Evolutionary conservation across 2,329 filamentous ascomycete species (phyloP), one percentile per base, ranked within the genome.

Genomic region (Paecilomyces dactylethromorphus): DNA sequence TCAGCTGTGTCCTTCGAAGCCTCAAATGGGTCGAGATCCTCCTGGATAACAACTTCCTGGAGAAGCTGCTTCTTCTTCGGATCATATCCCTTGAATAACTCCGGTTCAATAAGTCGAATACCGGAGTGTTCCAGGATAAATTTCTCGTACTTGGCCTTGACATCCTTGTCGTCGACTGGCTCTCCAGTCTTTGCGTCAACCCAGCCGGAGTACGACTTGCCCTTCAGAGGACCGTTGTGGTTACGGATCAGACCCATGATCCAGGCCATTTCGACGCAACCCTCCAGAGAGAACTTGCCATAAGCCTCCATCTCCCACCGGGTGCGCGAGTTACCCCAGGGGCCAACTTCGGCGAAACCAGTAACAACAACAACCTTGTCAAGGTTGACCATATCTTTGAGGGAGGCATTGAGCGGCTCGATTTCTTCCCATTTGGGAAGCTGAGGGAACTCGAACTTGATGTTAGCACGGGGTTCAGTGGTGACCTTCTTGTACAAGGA

Each of bases 231-330:
- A 18, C 94, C 94, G 68, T 97, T 97, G 81, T 96, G 91, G 76
- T 99, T 96, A 83, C 93, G 97, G 81, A 99, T 97, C 60, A 97
- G 86, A 71, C 94, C 94, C 93, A 97, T 99, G 76, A 99, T 91
- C 94, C 94, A 99, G 32, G 94, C 92, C 94, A 99, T 99, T 78
- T 99, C 94, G 61, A 99, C 89, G 70, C 94, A 97, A 31, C 94
- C 94, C 76, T 99, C 95, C 13, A 99, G 85, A 8, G 94, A 97
- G 80, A 99, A 99, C 71, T 96, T 85, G 72, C 94, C 94, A 66
- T 92, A 87, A 1, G 94, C 92, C 76, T 99, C 94, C 93, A 99
- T 99, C 81, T 99, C 94, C 94, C 94, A 99, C 62, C 94, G 87
- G 53, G 94, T 99, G 69, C 94, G 87, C 2, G 94, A 93, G 81